phyloP scores from a whole-genome alignment of 1,139 yeast species.

The Eremothecium coryli region DNA sequence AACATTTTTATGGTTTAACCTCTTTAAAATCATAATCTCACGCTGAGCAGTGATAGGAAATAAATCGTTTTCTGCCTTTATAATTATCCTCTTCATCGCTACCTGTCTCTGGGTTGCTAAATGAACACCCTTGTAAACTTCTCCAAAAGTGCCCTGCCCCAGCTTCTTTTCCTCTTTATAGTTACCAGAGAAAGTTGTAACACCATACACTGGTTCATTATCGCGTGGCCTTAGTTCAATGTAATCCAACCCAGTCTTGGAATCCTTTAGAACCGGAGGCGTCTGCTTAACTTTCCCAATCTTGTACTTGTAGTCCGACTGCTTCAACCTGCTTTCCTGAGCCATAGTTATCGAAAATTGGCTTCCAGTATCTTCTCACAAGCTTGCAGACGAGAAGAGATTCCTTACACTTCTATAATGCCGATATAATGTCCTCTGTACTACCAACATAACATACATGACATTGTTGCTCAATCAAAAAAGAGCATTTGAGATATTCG shows the following conservation, averaged over 20 bases:
- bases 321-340: slow-evolving; percentile 1
- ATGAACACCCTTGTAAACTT: slow-evolving; percentile 66
- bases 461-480: too few species aligned
- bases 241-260: slow-evolving; percentile 20
- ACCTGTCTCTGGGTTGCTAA: slow-evolving; percentile 47
- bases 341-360: not conserved
- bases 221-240: slow-evolving; percentile 22
- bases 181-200: slow-evolving; percentile 28
- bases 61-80: slow-evolving; percentile 81
- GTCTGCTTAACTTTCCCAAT: slow-evolving; percentile 30
- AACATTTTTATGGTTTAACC: slow-evolving; percentile 59
- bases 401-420: too few species aligned
- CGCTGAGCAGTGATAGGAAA: slow-evolving; percentile 94
- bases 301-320: slow-evolving; percentile 24
- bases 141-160: slow-evolving; percentile 92
- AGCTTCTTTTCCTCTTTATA: slow-evolving; percentile 56
- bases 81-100: slow-evolving; percentile 75
- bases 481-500: too few species aligned
- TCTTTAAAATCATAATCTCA: slow-evolving; percentile 77
- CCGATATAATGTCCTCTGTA: too few species aligned
- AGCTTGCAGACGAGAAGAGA: too few species aligned
- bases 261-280: slow-evolving; percentile 25
- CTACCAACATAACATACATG: too few species aligned
- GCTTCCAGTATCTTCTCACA: not conserved
- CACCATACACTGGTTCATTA: slow-evolving; percentile 27